Conservation (phyloP, 805 yeast genomes). For the Metschnikowia noctiluminum region DNA sequence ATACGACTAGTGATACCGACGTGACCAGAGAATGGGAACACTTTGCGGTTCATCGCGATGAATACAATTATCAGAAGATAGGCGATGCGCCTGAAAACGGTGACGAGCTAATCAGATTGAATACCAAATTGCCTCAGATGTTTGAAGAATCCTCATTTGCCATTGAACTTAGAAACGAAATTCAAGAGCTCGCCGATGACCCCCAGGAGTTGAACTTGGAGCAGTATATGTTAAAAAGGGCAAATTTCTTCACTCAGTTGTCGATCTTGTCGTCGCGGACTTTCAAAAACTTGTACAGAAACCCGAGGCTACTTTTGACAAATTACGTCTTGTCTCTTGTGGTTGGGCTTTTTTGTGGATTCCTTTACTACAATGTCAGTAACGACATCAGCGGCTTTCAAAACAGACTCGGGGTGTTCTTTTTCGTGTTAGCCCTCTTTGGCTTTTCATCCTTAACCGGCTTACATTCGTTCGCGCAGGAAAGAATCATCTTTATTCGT, state of each 20-base stretch:
- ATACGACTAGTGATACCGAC: slow-evolving; percentile 39
- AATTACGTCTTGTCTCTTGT: slow-evolving; percentile 76
- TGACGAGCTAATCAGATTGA: slow-evolving; percentile 19
- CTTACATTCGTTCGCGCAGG: slow-evolving; percentile 81
- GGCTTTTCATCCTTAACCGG: slow-evolving; percentile 95
- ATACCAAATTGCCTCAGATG: slow-evolving; percentile 30
- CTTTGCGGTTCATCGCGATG: slow-evolving; percentile 77
- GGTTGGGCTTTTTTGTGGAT: slow-evolving; percentile 83
- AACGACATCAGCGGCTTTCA: slow-evolving; percentile 96
- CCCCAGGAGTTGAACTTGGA: slow-evolving; percentile 27
- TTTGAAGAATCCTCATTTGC: slow-evolving; percentile 40
- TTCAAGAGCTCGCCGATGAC: slow-evolving; percentile 23
- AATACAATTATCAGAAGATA: slow-evolving; percentile 38
- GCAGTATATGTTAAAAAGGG: slow-evolving; percentile 42
- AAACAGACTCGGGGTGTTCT: slow-evolving; percentile 89
- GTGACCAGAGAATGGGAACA: slow-evolving; percentile 85
- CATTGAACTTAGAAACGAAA: slow-evolving; percentile 39
- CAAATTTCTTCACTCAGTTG: slow-evolving; percentile 63
- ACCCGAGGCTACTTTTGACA: slow-evolving; percentile 82
- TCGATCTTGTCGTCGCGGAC: slow-evolving; percentile 78
- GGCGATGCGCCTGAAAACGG: slow-evolving; percentile 19
- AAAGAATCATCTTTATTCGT: slow-evolving; percentile 83
- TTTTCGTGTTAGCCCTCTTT: slow-evolving; percentile 84
- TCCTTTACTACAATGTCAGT: slow-evolving; percentile 73
- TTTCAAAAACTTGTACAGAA: slow-evolving; percentile 87